Base-by-base conservation (phyloP, 164 flowering plant genomes). In the Piper longum region DNA sequence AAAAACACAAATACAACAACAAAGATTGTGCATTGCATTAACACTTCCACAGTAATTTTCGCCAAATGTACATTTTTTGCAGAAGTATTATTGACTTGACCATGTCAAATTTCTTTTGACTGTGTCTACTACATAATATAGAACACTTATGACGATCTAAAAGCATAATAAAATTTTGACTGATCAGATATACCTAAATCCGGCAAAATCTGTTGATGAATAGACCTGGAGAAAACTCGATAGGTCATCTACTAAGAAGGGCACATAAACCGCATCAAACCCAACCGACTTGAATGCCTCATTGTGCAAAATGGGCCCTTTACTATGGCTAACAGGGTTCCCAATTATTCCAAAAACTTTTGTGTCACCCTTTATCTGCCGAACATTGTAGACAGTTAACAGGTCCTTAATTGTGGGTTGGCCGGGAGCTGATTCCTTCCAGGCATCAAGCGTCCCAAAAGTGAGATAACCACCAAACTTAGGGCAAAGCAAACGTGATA, bases 401-500 rank as follows among this genome's bases (percentile, higher is more conserved):
- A 95, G 69, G 75, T 95, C 99, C 43, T 81, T 75, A 12, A 89
- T 56, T 51, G 91, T 82, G 40, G 98, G 98, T 71, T 95, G 99
- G 60, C 99, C 96, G 62, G 97, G 96, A 62, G 99, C 99, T 41
- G 99, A 95, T 63, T 85, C 83, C 39, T 69, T 67, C 70, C 91
- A 93, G 0, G 79, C 64, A 64, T 85, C 89, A 59, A 95, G 79
- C 57, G 92, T 78, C 43, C 89, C 97, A 77, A 87, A 95, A 44
- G 98, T 95, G 61, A 95, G 93, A 77, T 77, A 89, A 61, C 98
- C 99, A 67, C 98, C 96, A 76, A 84, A 95, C 74, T 89, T 95
- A 14, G 96, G 77, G 70, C 90, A 85, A 59, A 91, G 92, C 62
- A 95, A 63, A 66, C 96, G 79, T 59, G 99, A 89, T 45, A 91